phyloP scores from a whole-genome alignment of 768 basidiomycete species.

The Cubamyces sp. region DNA sequence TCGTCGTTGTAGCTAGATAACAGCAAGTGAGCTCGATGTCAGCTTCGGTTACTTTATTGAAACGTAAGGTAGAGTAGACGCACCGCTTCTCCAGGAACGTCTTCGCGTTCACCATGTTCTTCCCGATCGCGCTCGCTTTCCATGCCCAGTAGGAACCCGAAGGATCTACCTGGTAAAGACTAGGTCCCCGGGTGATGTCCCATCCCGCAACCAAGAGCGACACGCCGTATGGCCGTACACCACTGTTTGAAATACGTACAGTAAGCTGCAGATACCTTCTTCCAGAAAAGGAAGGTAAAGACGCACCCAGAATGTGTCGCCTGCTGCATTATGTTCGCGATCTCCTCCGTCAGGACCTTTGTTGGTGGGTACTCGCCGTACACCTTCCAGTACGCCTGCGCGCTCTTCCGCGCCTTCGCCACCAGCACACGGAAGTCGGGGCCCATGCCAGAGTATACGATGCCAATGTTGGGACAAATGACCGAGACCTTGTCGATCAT shows the following conservation, averaged over 20 bases:
- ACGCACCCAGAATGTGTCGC: conserved; percentile 97
- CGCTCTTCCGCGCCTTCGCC: conserved; percentile 93
- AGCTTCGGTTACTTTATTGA: conserved; percentile 29
- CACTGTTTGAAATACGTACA: conserved; percentile 54
- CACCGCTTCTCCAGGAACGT: conserved; percentile 99
- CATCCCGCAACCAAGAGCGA: conserved; percentile 96
- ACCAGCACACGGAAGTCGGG: conserved; percentile 97
- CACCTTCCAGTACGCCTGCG: conserved; percentile 99
- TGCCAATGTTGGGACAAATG: conserved; percentile 98
- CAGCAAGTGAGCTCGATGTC: conserved; percentile 12
- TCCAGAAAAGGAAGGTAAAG: conserved; percentile 8
- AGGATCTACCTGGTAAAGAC: conserved; percentile 98
- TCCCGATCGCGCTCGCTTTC: conserved; percentile 99
- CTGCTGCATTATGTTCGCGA: conserved; percentile 98
- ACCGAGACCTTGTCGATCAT: conserved; percentile 97
- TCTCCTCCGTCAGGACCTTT: conserved; percentile 93
- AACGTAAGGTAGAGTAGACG: conserved; percentile 36
- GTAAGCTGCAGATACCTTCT: background rate
- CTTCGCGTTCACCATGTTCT: conserved; percentile 99
- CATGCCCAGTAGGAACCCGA: conserved; percentile 99
- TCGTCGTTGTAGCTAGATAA: conserved; percentile 92
- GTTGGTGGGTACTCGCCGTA: conserved; percentile 99
- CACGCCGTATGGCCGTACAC: conserved; percentile 98
- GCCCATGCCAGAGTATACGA: conserved; percentile 99
- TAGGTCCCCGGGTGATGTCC: conserved; percentile 93